Evolutionary conservation across 2,329 filamentous ascomycete species (phyloP).

Genomic region (Claviceps humidiphila): DNA sequence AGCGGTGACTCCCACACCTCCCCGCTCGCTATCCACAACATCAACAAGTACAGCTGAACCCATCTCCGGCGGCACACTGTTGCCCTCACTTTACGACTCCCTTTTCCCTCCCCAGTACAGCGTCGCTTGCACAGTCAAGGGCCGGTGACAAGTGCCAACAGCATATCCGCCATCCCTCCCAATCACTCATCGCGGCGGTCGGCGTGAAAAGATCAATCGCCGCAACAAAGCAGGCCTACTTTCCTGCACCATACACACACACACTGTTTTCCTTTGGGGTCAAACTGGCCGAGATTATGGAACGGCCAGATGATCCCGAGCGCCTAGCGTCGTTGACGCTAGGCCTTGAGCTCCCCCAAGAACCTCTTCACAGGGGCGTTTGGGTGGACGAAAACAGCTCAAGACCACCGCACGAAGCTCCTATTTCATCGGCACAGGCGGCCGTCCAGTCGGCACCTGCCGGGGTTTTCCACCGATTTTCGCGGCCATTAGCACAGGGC

Average conservation of each 20-base stretch:
- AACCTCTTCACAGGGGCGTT: conserved; percentile 12
- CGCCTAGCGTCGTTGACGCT: conserved; percentile 27
- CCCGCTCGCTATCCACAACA: no score
- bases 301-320: conserved; percentile 9
- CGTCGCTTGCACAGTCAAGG: no score
- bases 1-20: no score
- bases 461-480: conserved; percentile 19
- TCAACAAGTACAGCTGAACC: no score
- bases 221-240: conserved; percentile 3
- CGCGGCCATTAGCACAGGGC: conserved; percentile 19
- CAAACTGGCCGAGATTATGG: conserved; percentile 14
- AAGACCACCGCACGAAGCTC: conserved; percentile 35
- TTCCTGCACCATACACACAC: conserved; percentile 5
- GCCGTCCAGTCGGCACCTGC: conserved; percentile 20
- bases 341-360: conserved; percentile 23
- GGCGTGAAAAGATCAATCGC: no score
- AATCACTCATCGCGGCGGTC: no score
- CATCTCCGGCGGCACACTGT: no score
- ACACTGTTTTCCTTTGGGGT: not conserved
- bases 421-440: conserved; percentile 25
- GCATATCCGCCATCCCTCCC: no score
- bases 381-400: conserved; percentile 19
- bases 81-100: no score
- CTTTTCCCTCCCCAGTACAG: no score
- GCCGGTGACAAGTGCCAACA: no score